Base-by-base conservation (phyloP, 139 green algal genomes). In the Coelastrella sp. region DNA sequence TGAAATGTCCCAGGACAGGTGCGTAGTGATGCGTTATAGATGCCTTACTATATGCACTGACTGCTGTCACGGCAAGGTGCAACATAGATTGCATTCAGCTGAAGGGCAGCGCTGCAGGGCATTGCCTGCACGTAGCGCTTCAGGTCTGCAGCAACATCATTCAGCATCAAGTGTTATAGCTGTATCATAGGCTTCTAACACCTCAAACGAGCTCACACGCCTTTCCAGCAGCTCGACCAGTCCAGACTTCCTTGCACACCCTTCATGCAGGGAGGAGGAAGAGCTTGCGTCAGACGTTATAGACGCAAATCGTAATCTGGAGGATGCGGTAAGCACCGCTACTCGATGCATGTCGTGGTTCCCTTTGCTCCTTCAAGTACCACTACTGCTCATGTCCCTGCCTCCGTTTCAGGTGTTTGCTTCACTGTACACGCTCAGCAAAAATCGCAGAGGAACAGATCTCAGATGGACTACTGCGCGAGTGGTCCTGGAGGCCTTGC, bases 351-450 rank as follows among this genome's bases (percentile, higher is more conserved):
- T 21, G 27, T 79, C 43, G 40, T 79, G n/a, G n/a, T n/a, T n/a
- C n/a, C n/a, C n/a, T n/a, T n/a, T n/a, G n/a, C n/a, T n/a, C n/a
- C n/a, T n/a, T n/a, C n/a, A n/a, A n/a, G n/a, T n/a, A n/a, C n/a
- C n/a, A n/a, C n/a, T n/a, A n/a, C n/a, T n/a, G n/a, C 19, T 13
- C n/a, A n/a, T n/a, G n/a, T n/a, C n/a, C n/a, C n/a, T 81, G 48
- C 72, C 19, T 5, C 32, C 9, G 8, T 32, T 71, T 13, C 79
- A 85, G 79, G 64, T 78, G 30, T 85, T 85, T 85, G 79, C 79
- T 5, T 67, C 30, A 6, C 43, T 85, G 25, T 76, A 60, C 43
- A 76, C 66, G 7, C 79, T 85, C 30, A 78, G 34, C 43, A 78
- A 79, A 45, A 85, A 79, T 48, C 64, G 79, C 45, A 63, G 48